Percentiles rank a stretch among this genome's conserved stretches.
Evolutionary conservation across 306 rosid species (phyloP).

Genomic region (Acacia melanoxylon): DNA sequence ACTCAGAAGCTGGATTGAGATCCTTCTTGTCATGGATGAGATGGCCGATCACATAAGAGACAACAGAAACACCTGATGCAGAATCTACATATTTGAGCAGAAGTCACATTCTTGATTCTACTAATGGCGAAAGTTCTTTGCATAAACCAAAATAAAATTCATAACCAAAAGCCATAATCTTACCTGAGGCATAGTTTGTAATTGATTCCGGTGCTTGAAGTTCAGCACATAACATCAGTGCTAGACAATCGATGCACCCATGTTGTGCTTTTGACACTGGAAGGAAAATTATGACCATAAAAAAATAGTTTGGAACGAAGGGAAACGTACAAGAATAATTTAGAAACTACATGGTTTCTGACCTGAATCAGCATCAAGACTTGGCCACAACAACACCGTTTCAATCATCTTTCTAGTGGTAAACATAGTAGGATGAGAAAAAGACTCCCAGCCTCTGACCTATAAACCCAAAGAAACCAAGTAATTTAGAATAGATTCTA

Average conservation of each 20-base stretch:
- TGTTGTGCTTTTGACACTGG: constrained; percentile 86
- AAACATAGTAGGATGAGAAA: constrained; percentile 59
- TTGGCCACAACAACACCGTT: constrained; percentile 72
- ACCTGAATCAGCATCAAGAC: constrained; percentile 78
- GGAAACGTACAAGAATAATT: constrained; percentile 13
- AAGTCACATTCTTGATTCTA: constrained; percentile 23
- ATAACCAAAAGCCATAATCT: constrained; percentile 30
- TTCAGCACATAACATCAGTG: constrained; percentile 85
- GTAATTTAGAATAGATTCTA: constrained; percentile 22
- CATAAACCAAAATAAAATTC: constrained; percentile 17
- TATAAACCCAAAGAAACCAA: constrained; percentile 39
- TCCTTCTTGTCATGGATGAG: constrained; percentile 33
- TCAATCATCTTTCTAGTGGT: constrained; percentile 60
- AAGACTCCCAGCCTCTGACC: constrained; percentile 70
- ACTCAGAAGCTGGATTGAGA: constrained; percentile 31
- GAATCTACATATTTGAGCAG: constrained; percentile 40
- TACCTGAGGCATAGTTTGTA: constrained; percentile 33
- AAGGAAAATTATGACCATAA: constrained; percentile 25
- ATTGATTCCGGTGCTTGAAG: constrained; percentile 53
- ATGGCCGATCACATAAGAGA: constrained; percentile 49
- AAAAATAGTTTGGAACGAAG: neutral
- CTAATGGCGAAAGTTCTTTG: constrained; percentile 16
- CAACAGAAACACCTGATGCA: constrained; percentile 42
- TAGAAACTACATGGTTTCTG: constrained; percentile 23
- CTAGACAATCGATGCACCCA: constrained; percentile 93